Evolutionary conservation across 2,329 filamentous ascomycete genomes (phyloP).

Genomic region (Huntiella moniliformis): DNA sequence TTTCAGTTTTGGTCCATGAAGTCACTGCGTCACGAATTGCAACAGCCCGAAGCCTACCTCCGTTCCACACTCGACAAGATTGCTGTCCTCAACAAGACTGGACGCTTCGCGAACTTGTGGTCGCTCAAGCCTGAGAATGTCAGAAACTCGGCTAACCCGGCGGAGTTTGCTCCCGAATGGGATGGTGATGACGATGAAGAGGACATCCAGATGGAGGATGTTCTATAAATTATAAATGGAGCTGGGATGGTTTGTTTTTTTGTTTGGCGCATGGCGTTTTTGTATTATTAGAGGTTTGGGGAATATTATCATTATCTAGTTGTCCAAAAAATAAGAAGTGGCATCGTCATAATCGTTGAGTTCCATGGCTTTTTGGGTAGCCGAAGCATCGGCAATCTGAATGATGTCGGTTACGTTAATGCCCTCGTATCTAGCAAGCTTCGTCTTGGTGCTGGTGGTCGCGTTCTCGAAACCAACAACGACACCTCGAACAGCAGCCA

Average conservation of each 20-base stretch:
- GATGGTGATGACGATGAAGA: constrained; percentile 47
- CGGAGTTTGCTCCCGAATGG: constrained; percentile 27
- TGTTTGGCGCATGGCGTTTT: constrained; percentile 4
- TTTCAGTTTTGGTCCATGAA: constrained; percentile 94
- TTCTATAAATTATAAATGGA: constrained; percentile 19
- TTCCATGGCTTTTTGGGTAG: background rate
- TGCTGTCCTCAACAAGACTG: constrained; percentile 64
- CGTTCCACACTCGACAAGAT: constrained; percentile 70
- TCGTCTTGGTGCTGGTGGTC: constrained; percentile 12
- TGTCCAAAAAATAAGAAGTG: constrained; percentile 1
- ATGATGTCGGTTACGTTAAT: background rate
- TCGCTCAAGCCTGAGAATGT: constrained; percentile 46
- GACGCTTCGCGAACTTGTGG: constrained; percentile 73
- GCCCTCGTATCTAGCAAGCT: background rate
- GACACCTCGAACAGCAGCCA: constrained; percentile 27
- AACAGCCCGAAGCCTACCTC: constrained; percentile 85
- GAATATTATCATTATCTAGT: background rate
- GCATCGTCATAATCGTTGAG: constrained; percentile 2
- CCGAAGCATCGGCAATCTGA: background rate
- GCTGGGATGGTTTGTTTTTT: background rate
- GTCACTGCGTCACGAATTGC: constrained; percentile 53
- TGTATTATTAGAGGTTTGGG: constrained; percentile 1
- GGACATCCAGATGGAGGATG: constrained; percentile 59
- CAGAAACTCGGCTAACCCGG: constrained; percentile 28
- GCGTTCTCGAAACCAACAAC: constrained; percentile 24